These are phyloP conservation scores for Schwanniomyces yamadae DNA, from an alignment of 805 yeast genomes.

Conservation along the genomic window DNA sequence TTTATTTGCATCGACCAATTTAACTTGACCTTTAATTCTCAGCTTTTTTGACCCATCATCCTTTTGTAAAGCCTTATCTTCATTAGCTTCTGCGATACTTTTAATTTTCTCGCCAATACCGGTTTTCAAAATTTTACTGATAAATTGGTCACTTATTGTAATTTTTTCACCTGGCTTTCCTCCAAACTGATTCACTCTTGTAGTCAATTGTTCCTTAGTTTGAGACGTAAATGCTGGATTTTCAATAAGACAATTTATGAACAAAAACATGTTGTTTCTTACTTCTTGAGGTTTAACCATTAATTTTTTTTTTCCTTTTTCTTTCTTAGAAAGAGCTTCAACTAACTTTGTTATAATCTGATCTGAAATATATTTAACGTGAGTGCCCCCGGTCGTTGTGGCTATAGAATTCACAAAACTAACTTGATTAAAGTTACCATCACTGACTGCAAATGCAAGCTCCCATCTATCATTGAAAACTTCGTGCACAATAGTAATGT, in stretches of 20 bases:
- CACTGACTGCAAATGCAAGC: slow-evolving; percentile 90
- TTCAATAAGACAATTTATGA: slow-evolving; percentile 87
- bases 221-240: slow-evolving; percentile 98
- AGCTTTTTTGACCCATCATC: slow-evolving; percentile 84
- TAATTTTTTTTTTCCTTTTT: slow-evolving; percentile 62
- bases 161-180: slow-evolving; percentile 57
- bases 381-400: slow-evolving; percentile 96
- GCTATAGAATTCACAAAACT: slow-evolving; percentile 98
- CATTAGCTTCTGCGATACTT: slow-evolving; percentile 84
- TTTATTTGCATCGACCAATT: slow-evolving; percentile 90
- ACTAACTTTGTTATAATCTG: slow-evolving; percentile 75
- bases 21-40: slow-evolving; percentile 84
- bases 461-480: slow-evolving; percentile 90
- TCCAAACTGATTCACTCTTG: slow-evolving; percentile 86
- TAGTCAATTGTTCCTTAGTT: slow-evolving; percentile 93
- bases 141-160: slow-evolving; percentile 72
- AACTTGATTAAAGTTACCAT: slow-evolving; percentile 86
- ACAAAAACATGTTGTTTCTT: slow-evolving; percentile 83
- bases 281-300: slow-evolving; percentile 86
- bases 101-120: slow-evolving; percentile 69
- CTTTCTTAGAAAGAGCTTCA: slow-evolving; percentile 62
- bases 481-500: slow-evolving; percentile 66
- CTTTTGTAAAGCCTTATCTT: slow-evolving; percentile 80
- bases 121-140: slow-evolving; percentile 67
- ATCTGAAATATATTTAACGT: slow-evolving; percentile 82